Evolutionary conservation across 2,329 filamentous ascomycete species (phyloP).

Genomic region (Paecilomyces formosus): DNA sequence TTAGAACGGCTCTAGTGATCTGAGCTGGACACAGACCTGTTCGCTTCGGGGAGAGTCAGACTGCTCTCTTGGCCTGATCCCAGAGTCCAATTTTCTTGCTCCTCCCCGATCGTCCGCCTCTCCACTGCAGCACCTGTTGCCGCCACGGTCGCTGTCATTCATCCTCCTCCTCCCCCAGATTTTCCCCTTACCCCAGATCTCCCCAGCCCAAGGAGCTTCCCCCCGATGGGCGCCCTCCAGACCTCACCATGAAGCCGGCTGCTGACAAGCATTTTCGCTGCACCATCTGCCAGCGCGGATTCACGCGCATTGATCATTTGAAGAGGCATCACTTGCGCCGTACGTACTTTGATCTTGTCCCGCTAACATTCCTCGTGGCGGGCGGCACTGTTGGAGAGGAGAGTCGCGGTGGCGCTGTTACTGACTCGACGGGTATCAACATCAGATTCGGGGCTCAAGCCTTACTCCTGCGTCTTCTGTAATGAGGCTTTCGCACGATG

Average conservation of each 20-base stretch:
- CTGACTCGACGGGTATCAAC: slow-evolving; percentile 1
- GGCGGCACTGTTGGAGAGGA: not conserved
- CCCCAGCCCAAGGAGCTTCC: not conserved
- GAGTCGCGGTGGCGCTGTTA: not conserved
- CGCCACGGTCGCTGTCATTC: not conserved
- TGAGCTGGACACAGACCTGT: too few relatives aligned
- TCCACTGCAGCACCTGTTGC: not conserved
- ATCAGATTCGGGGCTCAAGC: slow-evolving; percentile 41
- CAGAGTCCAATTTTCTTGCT: slow-evolving; percentile 4
- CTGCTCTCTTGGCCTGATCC: not conserved
- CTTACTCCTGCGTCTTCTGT: slow-evolving; percentile 41
- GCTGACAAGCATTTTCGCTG: slow-evolving; percentile 37
- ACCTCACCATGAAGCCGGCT: slow-evolving; percentile 24
- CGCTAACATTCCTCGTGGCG: slow-evolving; percentile 3
- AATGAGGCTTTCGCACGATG: slow-evolving; percentile 38
- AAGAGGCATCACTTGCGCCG: slow-evolving; percentile 41
- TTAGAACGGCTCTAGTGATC: too few relatives aligned
- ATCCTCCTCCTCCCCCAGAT: not conserved
- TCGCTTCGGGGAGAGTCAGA: not conserved
- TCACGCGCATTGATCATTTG: slow-evolving; percentile 42
- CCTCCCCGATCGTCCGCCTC: not conserved
- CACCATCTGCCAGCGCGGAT: slow-evolving; percentile 36
- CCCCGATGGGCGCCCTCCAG: slow-evolving; percentile 3
- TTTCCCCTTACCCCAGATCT: slow-evolving; percentile 1
- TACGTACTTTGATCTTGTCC: slow-evolving; percentile 18